These are phyloP conservation scores for Flagelloscypha sp. DNA, from an alignment of 768 basidiomycete species.

Conservation along the genomic window DNA sequence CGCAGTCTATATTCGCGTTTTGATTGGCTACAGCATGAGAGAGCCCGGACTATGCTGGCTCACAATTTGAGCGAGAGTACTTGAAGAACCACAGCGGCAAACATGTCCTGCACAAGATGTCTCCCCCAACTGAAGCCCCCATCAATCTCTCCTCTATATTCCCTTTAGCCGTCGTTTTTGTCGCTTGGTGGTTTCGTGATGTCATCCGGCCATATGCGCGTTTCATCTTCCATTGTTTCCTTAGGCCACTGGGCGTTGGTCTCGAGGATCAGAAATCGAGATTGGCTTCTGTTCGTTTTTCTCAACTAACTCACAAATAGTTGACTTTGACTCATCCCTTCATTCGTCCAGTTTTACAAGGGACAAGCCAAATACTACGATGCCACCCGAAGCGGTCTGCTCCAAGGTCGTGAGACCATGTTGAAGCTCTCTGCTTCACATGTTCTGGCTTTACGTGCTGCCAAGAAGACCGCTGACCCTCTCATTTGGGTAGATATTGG, in stretches of 20 bases:
- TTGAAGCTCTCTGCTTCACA: constrained; percentile 58
- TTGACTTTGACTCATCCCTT: too few relatives aligned
- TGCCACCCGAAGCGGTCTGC: constrained; percentile 47
- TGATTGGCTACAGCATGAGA: too few relatives aligned
- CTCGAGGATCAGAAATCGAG: constrained; percentile 27
- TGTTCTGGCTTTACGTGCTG: constrained; percentile 36
- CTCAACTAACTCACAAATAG: background rate
- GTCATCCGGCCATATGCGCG: too few relatives aligned
- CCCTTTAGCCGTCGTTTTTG: too few relatives aligned
- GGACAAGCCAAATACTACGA: constrained; percentile 72
- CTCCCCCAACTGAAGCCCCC: too few relatives aligned
- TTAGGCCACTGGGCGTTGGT: constrained; percentile 21
- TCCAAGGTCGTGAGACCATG: constrained; percentile 69
- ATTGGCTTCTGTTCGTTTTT: constrained; percentile 21
- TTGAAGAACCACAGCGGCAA: too few relatives aligned
- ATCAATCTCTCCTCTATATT: too few relatives aligned
- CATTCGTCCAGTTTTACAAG: constrained; percentile 42
- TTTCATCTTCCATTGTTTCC: constrained; percentile 30
- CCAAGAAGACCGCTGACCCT: constrained; percentile 31
- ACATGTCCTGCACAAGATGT: too few relatives aligned
- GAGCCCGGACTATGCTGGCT: too few relatives aligned
- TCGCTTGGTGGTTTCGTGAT: too few relatives aligned
- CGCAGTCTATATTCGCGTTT: too few relatives aligned
- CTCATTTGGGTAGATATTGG: constrained; percentile 76
- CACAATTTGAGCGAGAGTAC: too few relatives aligned